phyloP scores from a whole-genome alignment of 306 rosid species.

The Elaeagnus macrophylla region DNA sequence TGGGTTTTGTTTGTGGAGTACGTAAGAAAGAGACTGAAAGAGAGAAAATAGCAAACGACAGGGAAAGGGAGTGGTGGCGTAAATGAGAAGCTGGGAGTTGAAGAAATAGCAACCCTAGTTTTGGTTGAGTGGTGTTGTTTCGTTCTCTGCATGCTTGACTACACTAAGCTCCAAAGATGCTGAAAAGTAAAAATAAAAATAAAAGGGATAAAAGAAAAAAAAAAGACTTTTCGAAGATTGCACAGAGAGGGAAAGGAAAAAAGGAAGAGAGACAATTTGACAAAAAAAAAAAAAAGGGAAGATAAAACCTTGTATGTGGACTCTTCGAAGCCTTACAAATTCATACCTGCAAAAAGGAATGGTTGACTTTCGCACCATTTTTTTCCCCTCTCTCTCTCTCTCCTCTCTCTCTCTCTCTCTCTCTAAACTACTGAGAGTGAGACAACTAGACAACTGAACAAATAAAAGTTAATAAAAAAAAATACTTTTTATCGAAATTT shows the following conservation, averaged over 20 bases:
- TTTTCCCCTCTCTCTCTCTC: too few relatives aligned
- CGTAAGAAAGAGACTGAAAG: slow-evolving; percentile 46
- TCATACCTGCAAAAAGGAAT: slow-evolving; percentile 61
- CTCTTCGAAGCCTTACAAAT: slow-evolving; percentile 81
- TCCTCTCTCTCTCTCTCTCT: not conserved
- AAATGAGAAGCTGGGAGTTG: slow-evolving; percentile 9
- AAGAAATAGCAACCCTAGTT: slow-evolving; percentile 56
- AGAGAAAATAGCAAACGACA: too few relatives aligned
- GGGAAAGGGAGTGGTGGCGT: slow-evolving; percentile 13
- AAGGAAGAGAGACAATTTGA: not conserved
- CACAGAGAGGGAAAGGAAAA: slow-evolving; percentile 7
- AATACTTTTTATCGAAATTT: too few relatives aligned
- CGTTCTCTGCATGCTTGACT: slow-evolving; percentile 65
- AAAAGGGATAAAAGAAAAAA: slow-evolving; percentile 15
- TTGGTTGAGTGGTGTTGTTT: slow-evolving; percentile 16
- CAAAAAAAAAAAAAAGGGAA: slow-evolving; percentile 3
- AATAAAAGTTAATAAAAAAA: too few relatives aligned
- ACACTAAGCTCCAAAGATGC: slow-evolving; percentile 8
- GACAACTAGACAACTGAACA: too few relatives aligned
- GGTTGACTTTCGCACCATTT: too few relatives aligned
- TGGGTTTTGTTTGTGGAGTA: slow-evolving; percentile 28
- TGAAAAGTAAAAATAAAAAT: slow-evolving; percentile 1
- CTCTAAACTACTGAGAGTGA: too few relatives aligned
- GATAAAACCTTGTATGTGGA: slow-evolving; percentile 80
- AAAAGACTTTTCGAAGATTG: slow-evolving; percentile 25